Evolutionary conservation across 495 filamentous ascomycete genomes (phyloP).

Genomic region (Bacidia rubella): DNA sequence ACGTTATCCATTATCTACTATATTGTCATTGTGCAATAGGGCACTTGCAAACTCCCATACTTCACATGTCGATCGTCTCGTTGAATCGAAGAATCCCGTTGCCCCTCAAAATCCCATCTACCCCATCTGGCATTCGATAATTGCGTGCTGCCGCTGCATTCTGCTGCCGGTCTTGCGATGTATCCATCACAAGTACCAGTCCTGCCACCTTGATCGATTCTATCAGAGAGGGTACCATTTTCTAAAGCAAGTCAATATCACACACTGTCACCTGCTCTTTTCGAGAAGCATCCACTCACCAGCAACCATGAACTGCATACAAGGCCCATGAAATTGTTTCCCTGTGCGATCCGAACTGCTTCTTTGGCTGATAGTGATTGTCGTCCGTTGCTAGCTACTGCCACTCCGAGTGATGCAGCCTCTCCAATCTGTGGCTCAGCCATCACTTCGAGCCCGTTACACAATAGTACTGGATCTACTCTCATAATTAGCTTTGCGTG

Average conservation of each 20-base stretch:
- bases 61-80: slow-evolving; percentile 89
- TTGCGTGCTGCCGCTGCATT: slow-evolving; percentile 30
- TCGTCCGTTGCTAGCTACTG: slow-evolving; percentile 50
- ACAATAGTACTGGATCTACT: slow-evolving; percentile 77
- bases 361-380: slow-evolving; percentile 81
- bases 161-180: slow-evolving; percentile 39
- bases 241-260: slow-evolving; percentile 32
- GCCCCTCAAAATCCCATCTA: slow-evolving; percentile 74
- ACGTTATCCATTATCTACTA: no score
- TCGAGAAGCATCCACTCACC: slow-evolving; percentile 39
- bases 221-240: slow-evolving; percentile 81
- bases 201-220: slow-evolving; percentile 90
- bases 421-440: slow-evolving; percentile 32
- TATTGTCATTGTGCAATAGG: no score
- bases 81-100: slow-evolving; percentile 86
- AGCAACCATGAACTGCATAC: slow-evolving; percentile 76
- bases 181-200: slow-evolving; percentile 83
- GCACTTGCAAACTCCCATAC: no score
- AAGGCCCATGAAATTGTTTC: slow-evolving; percentile 96
- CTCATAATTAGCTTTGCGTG: neutral
- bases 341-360: slow-evolving; percentile 80
- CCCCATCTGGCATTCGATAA: slow-evolving; percentile 46
- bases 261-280: neutral
- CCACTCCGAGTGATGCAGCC: slow-evolving; percentile 26
- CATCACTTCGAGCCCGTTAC: slow-evolving; percentile 69